Conservation (phyloP, 2,329 filamentous ascomycete genomes). For the Periconia macrospinosa region DNA sequence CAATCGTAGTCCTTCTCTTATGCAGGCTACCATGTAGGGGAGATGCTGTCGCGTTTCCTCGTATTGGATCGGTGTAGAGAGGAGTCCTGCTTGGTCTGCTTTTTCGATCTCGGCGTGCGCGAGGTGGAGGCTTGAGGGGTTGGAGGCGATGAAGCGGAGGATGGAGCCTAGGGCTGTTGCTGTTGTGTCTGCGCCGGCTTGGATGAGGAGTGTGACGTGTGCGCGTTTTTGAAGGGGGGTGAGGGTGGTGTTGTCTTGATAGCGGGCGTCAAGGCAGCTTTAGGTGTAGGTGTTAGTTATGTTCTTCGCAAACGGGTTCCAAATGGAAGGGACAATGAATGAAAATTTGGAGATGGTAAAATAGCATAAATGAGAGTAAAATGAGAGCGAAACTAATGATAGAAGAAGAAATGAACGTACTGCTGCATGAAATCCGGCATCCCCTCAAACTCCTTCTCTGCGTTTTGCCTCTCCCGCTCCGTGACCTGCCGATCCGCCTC, state of each 20-base stretch:
- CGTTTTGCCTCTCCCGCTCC: conserved; percentile 28
- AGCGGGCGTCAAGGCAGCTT: conserved; percentile 39
- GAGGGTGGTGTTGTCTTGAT: conserved; percentile 31
- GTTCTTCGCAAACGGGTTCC: too few relatives aligned
- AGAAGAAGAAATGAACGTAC: conserved; percentile 6
- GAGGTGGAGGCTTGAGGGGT: conserved; percentile 16
- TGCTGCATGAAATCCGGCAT: conserved; percentile 41
- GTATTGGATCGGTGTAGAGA: conserved; percentile 29
- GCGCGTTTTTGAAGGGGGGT: conserved; percentile 35
- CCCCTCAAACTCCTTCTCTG: conserved; percentile 19
- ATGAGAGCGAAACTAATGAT: too few relatives aligned
- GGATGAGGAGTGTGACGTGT: conserved; percentile 43
- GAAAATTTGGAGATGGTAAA: too few relatives aligned
- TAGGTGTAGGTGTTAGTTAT: not conserved
- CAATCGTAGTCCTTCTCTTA: conserved; percentile 55
- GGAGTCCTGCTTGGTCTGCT: conserved; percentile 19
- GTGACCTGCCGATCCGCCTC: conserved; percentile 39
- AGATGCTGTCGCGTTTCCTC: conserved; percentile 36
- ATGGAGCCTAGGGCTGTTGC: conserved; percentile 38
- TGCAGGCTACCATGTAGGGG: conserved; percentile 55
- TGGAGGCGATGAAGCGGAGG: conserved; percentile 28
- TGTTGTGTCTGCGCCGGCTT: conserved; percentile 42
- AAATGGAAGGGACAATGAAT: too few relatives aligned
- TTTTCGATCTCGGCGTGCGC: conserved; percentile 25
- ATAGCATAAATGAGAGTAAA: too few relatives aligned